Conservation (phyloP, 179 eudicot species). For the Gypsophila paniculata region DNA sequence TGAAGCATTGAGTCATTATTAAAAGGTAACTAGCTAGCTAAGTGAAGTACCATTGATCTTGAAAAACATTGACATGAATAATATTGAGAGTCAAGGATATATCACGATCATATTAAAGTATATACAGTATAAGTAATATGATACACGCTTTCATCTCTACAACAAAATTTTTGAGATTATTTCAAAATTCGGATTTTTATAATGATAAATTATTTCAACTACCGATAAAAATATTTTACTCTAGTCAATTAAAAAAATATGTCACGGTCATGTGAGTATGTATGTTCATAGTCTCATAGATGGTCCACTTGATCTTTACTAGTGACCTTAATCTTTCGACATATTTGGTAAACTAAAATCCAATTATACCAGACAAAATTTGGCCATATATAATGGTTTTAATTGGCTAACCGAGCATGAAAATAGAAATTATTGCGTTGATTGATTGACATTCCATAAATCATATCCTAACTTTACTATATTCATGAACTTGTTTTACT, state of each 20-base stretch:
- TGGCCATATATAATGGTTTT: constrained; percentile 9
- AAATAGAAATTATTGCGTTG: constrained; percentile 11
- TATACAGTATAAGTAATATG: too few species aligned
- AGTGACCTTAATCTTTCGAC: not conserved
- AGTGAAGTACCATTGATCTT: not conserved
- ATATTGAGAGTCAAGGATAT: not conserved
- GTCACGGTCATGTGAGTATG: not conserved
- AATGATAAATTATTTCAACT: too few species aligned
- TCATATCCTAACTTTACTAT: not conserved
- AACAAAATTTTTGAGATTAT: too few species aligned
- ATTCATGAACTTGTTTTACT: constrained; percentile 1
- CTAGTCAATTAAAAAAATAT: too few species aligned
- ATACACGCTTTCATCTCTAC: too few species aligned
- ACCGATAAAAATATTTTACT: too few species aligned
- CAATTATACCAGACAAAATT: constrained; percentile 14
- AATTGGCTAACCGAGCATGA: constrained; percentile 19
- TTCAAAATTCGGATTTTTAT: too few species aligned
- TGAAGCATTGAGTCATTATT: not conserved
- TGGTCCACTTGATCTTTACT: not conserved
- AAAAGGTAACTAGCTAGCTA: not conserved
- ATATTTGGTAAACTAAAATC: constrained; percentile 2
- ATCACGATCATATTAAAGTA: too few species aligned
- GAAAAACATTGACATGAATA: constrained; percentile 12
- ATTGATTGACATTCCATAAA: constrained; percentile 19
- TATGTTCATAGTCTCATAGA: not conserved